These are phyloP conservation scores for Rhynchosporium secalis DNA, from an alignment of 2,329 filamentous ascomycete species.

Conservation along the genomic window DNA sequence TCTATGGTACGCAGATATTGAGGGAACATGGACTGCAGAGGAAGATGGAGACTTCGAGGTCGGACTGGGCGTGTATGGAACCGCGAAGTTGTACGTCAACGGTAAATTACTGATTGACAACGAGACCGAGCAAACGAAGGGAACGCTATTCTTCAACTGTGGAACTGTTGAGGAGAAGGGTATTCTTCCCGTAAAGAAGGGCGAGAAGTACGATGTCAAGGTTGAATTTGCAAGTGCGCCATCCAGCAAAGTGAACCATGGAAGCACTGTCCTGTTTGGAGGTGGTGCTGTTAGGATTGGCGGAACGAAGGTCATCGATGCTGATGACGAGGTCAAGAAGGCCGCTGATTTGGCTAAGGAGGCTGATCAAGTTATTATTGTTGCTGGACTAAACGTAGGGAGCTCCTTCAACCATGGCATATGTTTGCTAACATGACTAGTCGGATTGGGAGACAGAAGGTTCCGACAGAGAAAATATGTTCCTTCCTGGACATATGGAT, in stretches of 20 bases:
- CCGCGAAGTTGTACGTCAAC: slow-evolving; percentile 42
- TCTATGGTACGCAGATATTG: slow-evolving; percentile 45
- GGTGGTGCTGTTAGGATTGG: slow-evolving; percentile 64
- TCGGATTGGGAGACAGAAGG: slow-evolving; percentile 80
- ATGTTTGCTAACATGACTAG: slow-evolving; percentile 16
- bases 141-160: slow-evolving; percentile 39
- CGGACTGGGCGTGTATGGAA: slow-evolving; percentile 39
- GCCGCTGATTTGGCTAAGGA: slow-evolving; percentile 67
- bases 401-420: background rate
- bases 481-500: slow-evolving; percentile 72
- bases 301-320: slow-evolving; percentile 57
- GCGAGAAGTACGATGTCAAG: slow-evolving; percentile 38
- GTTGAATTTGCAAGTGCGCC: slow-evolving; percentile 56
- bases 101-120: slow-evolving; percentile 42
- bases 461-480: slow-evolving; percentile 75
- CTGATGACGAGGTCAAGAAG: slow-evolving; percentile 59
- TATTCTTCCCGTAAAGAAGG: slow-evolving; percentile 34
- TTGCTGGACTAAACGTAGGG: slow-evolving; percentile 68
- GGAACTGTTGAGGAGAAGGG: slow-evolving; percentile 41
- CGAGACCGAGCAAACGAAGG: slow-evolving; percentile 38
- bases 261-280: slow-evolving; percentile 51
- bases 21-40: slow-evolving; percentile 38
- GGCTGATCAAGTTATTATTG: slow-evolving; percentile 76
- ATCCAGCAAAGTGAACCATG: slow-evolving; percentile 55
- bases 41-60: slow-evolving; percentile 39